Evolutionary conservation across 176 grass and related monocot genomes (phyloP).

Genomic region (Oryza punctata): DNA sequence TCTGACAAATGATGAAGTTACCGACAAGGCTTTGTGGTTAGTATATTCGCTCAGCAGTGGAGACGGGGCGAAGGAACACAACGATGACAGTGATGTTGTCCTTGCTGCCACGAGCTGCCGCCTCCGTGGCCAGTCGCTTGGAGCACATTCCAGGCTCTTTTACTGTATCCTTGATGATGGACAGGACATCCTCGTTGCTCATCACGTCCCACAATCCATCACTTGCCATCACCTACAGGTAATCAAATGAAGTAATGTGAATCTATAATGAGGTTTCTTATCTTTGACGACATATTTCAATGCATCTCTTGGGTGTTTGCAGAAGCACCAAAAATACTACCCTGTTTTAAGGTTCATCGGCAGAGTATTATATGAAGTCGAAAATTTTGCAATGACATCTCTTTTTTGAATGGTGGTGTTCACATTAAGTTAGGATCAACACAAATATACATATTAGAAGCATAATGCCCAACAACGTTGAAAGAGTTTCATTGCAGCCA

Average conservation of each 20-base stretch:
- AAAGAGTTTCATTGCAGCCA: background rate
- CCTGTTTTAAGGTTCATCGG: background rate
- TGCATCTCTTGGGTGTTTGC: background rate
- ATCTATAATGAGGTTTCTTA: background rate
- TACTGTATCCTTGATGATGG: conserved; percentile 92
- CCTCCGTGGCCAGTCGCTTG: conserved; percentile 83
- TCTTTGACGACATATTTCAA: background rate
- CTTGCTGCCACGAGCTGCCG: conserved; percentile 73
- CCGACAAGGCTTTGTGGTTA: conserved; percentile 34
- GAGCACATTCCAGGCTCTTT: conserved; percentile 94
- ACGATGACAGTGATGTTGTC: conserved; percentile 95
- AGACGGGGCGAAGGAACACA: conserved; percentile 84
- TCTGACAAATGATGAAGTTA: background rate
- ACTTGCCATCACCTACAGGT: conserved; percentile 80
- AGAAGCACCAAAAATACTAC: background rate
- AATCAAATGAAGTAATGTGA: conserved; percentile 21
- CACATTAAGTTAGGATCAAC: background rate
- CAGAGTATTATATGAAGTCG: background rate
- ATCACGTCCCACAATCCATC: conserved; percentile 87
- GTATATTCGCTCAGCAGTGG: conserved; percentile 84
- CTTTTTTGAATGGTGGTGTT: background rate
- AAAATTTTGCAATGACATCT: background rate
- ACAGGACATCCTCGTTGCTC: conserved; percentile 87
- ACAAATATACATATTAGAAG: background rate
- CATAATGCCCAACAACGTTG: background rate